Evolutionary conservation across 805 yeast species (phyloP), one percentile per base, ranked within the genome.

Genomic region (Kregervanrija pseudodelftensis): DNA sequence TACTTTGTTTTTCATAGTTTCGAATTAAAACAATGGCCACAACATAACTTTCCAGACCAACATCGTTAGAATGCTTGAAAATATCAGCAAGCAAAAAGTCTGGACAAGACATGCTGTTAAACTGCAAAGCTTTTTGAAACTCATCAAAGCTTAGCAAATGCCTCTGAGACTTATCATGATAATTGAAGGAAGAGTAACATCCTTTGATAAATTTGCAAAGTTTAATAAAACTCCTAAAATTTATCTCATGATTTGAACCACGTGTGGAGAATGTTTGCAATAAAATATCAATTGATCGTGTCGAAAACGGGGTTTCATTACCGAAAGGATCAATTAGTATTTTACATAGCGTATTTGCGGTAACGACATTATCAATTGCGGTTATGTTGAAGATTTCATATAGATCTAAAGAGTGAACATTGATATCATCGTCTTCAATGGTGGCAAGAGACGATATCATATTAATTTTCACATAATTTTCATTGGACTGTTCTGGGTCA

Each of bases 181-280:
- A 56, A 16, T 50, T 52, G 45, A 63, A 63, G 11, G 63, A 59
- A 3, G 51, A 56, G 42, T 49, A 56, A 47, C 65, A 63, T 3
- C 65, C 65, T 43, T 61, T 58, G 15, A 62, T 32, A 42, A 63
- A 63, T n/a, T 43, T 46, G 38, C 60, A 53, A 42, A 63, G 36
- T n/a, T 50, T 51, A 15, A 63, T 51, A 41, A 63, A 63, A 30
- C 51, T 50, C 16, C 60, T 48, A 30, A 58, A 59, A 45, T 60
- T 60, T 28, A 59, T 34, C 28, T 53, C 54, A 16, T 33, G 36
- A 8, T 45, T 22, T 13, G 47, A 17, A 10, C 37, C 30, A 9
- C 40, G 41, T n/a, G 50, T 36, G 9, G 49, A 40, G 45, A 59
- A 61, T 0, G 57, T 52, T n/a, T 43, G 30, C 39, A 54, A 39